These are phyloP conservation scores for Usnea hakonensis DNA, from an alignment of 495 filamentous ascomycete genomes.

Conservation along the genomic window DNA sequence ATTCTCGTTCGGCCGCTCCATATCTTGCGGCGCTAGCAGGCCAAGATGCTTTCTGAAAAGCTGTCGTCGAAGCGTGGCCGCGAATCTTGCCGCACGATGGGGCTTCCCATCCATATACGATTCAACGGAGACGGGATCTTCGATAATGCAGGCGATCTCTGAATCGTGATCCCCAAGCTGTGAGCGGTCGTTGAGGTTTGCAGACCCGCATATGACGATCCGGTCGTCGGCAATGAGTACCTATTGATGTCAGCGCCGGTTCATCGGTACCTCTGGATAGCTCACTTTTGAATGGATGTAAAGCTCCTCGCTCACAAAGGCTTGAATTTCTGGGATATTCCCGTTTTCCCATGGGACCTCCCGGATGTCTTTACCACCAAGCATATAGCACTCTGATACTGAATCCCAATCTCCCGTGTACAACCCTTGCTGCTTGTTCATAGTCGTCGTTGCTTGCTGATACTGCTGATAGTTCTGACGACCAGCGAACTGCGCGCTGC, in stretches of 20 bases:
- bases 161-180: conserved; percentile 83
- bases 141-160: conserved; percentile 73
- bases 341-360: conserved; percentile 70
- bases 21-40: conserved; percentile 64
- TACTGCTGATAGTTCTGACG: conserved; percentile 48
- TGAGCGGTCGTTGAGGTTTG: conserved; percentile 91
- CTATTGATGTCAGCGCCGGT: conserved; percentile 23
- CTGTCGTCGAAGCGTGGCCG: conserved; percentile 71
- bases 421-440: conserved; percentile 24
- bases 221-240: conserved; percentile 88
- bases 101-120: conserved; percentile 64
- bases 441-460: conserved; percentile 55
- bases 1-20: conserved; percentile 56
- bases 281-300: conserved; percentile 83
- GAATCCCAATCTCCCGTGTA: conserved; percentile 56
- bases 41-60: conserved; percentile 90
- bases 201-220: conserved; percentile 81
- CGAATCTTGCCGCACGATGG: conserved; percentile 71
- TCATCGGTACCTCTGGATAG: not conserved
- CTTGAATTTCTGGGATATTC: conserved; percentile 67
- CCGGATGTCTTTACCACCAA: conserved; percentile 65
- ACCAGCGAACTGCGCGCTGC: not conserved
- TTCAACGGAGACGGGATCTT: conserved; percentile 63
- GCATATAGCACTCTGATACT: conserved; percentile 79
- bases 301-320: conserved; percentile 86